Evolutionary conservation across 23 red algal species (phyloP), one percentile per base, ranked within the genome.

Genomic region (Chondrus crispus): DNA sequence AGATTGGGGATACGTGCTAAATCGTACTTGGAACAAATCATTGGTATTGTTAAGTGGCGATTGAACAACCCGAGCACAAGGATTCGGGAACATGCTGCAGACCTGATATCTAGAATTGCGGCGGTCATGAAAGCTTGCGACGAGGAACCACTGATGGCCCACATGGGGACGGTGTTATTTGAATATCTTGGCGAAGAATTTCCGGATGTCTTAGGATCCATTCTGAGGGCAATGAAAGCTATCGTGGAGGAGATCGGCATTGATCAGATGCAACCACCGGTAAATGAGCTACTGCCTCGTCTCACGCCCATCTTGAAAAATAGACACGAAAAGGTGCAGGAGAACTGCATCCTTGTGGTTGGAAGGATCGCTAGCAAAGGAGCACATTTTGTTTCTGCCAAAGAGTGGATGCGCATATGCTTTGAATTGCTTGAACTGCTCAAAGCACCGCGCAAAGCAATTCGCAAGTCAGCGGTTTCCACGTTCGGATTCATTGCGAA

Each of bases 351-450:
- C 52, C 71, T 89, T 39, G 62, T 99, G n/a, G 94, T 99, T 14
- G 94, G 91, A 2, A 82, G 75, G 29, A 96, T 99, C 80, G 97
- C 97, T 28, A 78, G 85, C 41, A 85, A 93, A 38, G 93, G 88
- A 44, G 94, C 84, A 46, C 66, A 91, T 24, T 80, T 85, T 36
- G 88, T 99, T 4, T 93, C 94, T 14, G 46, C 91, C 24, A 73
- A 86, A 12, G 97, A 96, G 68, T 99, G 97, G 97, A 95, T 99
- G 94, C 84, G 97, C 1, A 93, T 96, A 16, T 94, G 93, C 55
- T 95, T 96, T 75, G 97, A 99, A 74, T 49, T 99, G 26, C 88
- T 95, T 52, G 94, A 96, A 47, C 76, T 96, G 44, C 93, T 99
- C 40, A 95, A 95, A 64, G 94, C 97, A 11, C 97, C 94, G 30